Evolutionary conservation across 192 early-diverging fungal genomes (phyloP).

Genomic region (Dissophora globulifera): DNA sequence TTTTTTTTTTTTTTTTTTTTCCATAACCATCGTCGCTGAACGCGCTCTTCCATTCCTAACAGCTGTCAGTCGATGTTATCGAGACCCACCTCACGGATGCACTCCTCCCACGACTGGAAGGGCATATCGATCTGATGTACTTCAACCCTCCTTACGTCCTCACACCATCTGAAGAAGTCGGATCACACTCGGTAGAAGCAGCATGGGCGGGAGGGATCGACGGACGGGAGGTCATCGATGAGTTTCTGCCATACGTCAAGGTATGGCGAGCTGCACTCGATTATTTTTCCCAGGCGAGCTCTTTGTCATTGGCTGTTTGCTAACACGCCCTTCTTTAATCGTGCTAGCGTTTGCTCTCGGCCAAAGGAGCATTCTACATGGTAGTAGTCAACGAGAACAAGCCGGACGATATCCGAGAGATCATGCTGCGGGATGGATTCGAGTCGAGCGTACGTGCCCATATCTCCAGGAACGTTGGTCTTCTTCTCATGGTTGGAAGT

Average conservation of each 20-base stretch:
- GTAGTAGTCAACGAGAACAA: constrained; percentile 89
- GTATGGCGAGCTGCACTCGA: no score
- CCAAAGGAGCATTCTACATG: constrained; percentile 84
- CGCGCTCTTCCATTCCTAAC: no score
- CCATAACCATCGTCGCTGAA: no score
- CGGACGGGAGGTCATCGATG: constrained; percentile 89
- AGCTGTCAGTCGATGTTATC: constrained; percentile 72
- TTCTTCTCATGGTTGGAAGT: not conserved
- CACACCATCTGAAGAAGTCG: constrained; percentile 83
- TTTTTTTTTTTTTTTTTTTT: no score
- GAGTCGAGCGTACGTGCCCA: constrained; percentile 38
- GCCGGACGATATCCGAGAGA: constrained; percentile 78
- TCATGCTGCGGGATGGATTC: constrained; percentile 65
- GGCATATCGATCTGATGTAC: constrained; percentile 79
- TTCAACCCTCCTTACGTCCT: constrained; percentile 98
- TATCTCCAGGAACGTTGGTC: not conserved
- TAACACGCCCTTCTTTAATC: not conserved
- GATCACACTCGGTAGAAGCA: constrained; percentile 75
- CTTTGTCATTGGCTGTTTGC: no score
- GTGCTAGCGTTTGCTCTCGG: constrained; percentile 67
- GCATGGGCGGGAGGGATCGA: constrained; percentile 95
- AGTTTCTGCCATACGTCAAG: constrained; percentile 75
- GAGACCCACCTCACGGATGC: constrained; percentile 69
- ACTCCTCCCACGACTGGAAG: constrained; percentile 63
- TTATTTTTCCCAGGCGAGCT: no score